A percentile compares a stretch with the other conserved stretches of the same genome.
phyloP scores from a whole-genome alignment of 2,329 filamentous ascomycete genomes.

The Magnaporthiopsis rhizophila region DNA sequence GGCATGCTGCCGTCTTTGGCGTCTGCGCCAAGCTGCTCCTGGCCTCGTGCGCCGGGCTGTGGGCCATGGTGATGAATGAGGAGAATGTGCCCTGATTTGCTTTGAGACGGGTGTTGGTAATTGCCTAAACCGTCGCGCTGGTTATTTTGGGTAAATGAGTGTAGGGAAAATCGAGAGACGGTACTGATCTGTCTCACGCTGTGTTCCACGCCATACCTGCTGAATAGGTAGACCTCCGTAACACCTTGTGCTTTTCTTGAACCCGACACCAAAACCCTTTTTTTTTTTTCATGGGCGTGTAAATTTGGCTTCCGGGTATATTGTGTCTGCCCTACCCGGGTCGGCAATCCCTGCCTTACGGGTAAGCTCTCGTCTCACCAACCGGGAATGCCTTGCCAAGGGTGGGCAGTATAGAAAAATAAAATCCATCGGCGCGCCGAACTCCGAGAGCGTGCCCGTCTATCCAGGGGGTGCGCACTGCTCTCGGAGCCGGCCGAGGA shows the following conservation, averaged over 20 bases:
- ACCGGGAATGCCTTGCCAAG: too few relatives aligned
- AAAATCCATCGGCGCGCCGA: background rate
- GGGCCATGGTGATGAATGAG: slow-evolving; percentile 17
- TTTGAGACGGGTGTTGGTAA: too few relatives aligned
- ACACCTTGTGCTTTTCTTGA: background rate
- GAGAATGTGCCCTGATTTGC: slow-evolving; percentile 12
- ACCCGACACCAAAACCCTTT: background rate
- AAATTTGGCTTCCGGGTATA: too few relatives aligned
- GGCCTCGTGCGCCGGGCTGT: slow-evolving; percentile 19
- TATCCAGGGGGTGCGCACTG: background rate
- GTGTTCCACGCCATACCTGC: background rate
- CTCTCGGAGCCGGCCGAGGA: background rate
- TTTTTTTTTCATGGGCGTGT: too few relatives aligned
- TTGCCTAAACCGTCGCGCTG: background rate
- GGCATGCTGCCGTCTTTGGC: slow-evolving; percentile 21
- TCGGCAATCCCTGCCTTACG: too few relatives aligned
- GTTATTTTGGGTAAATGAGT: background rate
- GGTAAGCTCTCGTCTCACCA: too few relatives aligned
- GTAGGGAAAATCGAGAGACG: background rate
- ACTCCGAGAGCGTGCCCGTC: background rate
- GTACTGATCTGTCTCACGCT: background rate
- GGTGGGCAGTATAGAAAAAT: too few relatives aligned
- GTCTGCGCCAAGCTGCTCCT: slow-evolving; percentile 23
- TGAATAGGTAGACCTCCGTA: background rate
- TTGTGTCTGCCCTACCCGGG: too few relatives aligned